A percentile compares a stretch with the other conserved stretches of the same genome.
phyloP scores from a whole-genome alignment of 2,329 filamentous ascomycete species.

The Fusarium burgessii region DNA sequence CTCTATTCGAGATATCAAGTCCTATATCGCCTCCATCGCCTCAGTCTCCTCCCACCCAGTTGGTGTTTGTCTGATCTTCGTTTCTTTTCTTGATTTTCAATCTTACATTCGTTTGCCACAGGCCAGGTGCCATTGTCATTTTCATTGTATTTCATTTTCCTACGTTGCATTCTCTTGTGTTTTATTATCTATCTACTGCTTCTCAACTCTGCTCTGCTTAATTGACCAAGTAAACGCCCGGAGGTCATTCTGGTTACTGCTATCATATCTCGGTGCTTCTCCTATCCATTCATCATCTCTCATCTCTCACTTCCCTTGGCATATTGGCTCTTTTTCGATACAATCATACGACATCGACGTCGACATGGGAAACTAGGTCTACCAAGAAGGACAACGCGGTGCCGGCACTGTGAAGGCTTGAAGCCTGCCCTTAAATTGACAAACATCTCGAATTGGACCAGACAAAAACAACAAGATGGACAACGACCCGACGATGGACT shows the following conservation, averaged over 20 bases:
- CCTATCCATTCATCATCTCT: background rate
- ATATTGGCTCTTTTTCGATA: constrained; percentile 4
- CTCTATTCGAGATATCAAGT: constrained; percentile 34
- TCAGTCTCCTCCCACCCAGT: constrained; percentile 8
- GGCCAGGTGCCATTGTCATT: constrained; percentile 36
- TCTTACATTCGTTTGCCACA: constrained; percentile 35
- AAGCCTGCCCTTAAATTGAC: constrained; percentile 32
- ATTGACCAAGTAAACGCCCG: constrained; percentile 2
- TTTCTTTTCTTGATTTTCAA: constrained; percentile 31
- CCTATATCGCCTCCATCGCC: constrained; percentile 32
- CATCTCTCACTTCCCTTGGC: background rate
- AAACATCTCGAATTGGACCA: constrained; percentile 22
- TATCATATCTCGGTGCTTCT: constrained; percentile 13
- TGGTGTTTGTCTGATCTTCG: constrained; percentile 30
- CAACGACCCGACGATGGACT: constrained; percentile 28
- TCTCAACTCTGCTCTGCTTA: constrained; percentile 16
- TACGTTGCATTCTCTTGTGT: constrained; percentile 21
- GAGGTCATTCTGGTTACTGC: constrained; percentile 14
- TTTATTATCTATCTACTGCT: constrained; percentile 11
- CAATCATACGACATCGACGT: constrained; percentile 1
- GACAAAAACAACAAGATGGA: constrained; percentile 17
- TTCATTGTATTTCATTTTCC: constrained; percentile 14
- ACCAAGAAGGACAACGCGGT: constrained; percentile 38
- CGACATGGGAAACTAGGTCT: constrained; percentile 40
- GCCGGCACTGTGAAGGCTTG: constrained; percentile 45